phyloP scores from a whole-genome alignment of 805 yeast genomes.

The Myxozyma sirexii region DNA sequence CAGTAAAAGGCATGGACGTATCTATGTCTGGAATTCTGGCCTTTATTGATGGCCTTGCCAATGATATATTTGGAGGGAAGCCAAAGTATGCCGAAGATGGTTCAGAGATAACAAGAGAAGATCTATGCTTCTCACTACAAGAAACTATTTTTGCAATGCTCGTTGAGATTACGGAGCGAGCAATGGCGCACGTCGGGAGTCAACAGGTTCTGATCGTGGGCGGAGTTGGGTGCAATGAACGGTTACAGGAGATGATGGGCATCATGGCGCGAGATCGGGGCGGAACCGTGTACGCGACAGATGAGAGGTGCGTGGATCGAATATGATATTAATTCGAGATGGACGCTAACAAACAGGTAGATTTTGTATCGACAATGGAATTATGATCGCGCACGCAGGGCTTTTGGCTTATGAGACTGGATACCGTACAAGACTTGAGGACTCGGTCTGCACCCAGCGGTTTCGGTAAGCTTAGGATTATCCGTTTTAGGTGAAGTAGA shows the following conservation, averaged over 20 bases:
- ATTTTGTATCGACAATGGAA: slow-evolving; percentile 96
- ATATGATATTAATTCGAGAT: no score
- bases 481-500: background rate
- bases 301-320: slow-evolving; percentile 57
- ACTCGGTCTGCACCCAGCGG: slow-evolving; percentile 88
- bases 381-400: slow-evolving; percentile 99
- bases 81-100: slow-evolving; percentile 44
- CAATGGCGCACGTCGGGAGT: slow-evolving; percentile 95
- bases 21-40: slow-evolving; percentile 96
- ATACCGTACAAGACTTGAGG: slow-evolving; percentile 54
- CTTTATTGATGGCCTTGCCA: slow-evolving; percentile 76
- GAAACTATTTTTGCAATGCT: slow-evolving; percentile 94
- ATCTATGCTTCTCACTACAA: slow-evolving; percentile 88
- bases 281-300: slow-evolving; percentile 92
- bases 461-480: slow-evolving; percentile 53
- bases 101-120: slow-evolving; percentile 71
- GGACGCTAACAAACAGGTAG: slow-evolving; percentile 6
- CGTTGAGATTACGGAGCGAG: slow-evolving; percentile 96
- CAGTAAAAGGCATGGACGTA: slow-evolving; percentile 98
- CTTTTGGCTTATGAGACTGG: slow-evolving; percentile 84
- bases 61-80: slow-evolving; percentile 60
- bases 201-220: slow-evolving; percentile 93
- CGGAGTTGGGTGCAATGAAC: slow-evolving; percentile 94
- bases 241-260: slow-evolving; percentile 97
- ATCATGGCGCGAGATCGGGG: slow-evolving; percentile 85